Evolutionary conservation across 2,329 filamentous ascomycete species (phyloP).

Genomic region (Blastomyces parvus): DNA sequence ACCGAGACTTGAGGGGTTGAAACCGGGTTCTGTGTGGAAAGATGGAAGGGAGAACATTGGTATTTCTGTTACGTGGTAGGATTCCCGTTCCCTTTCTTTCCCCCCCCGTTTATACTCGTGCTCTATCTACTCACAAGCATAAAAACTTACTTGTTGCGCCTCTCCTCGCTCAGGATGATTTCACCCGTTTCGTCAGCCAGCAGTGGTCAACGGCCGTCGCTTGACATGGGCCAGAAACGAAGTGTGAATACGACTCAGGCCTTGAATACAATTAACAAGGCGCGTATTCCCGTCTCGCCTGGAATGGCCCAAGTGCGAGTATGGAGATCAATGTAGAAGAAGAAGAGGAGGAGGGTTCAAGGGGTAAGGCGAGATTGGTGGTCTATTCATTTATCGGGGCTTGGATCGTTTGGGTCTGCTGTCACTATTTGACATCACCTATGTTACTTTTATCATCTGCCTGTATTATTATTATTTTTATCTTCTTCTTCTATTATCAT

Average conservation of each 20-base stretch:
- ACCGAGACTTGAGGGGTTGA: constrained; percentile 8
- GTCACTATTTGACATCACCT: not conserved
- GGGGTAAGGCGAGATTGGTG: not conserved
- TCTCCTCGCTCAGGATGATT: not conserved
- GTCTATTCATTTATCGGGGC: not conserved
- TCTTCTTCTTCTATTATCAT: not conserved
- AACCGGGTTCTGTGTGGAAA: not conserved
- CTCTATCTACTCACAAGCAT: not conserved
- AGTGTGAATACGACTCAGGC: not conserved
- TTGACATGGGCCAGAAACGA: not conserved
- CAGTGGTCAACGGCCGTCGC: not conserved
- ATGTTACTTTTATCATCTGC: not conserved
- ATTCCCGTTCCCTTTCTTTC: no score
- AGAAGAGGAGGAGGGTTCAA: not conserved
- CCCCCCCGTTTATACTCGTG: no score
- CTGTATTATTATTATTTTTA: not conserved
- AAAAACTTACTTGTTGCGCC: not conserved
- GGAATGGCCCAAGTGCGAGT: not conserved
- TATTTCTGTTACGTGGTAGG: not conserved
- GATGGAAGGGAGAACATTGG: not conserved
- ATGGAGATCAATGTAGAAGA: not conserved
- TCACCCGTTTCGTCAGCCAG: no score
- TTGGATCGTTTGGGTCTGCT: not conserved
- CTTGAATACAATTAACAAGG: not conserved
- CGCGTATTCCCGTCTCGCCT: not conserved